Percentiles rank a stretch among this genome's conserved stretches.
These are phyloP conservation scores for Nepenthes alata DNA, from an alignment of 179 eudicot genomes.

Conservation along the genomic window DNA sequence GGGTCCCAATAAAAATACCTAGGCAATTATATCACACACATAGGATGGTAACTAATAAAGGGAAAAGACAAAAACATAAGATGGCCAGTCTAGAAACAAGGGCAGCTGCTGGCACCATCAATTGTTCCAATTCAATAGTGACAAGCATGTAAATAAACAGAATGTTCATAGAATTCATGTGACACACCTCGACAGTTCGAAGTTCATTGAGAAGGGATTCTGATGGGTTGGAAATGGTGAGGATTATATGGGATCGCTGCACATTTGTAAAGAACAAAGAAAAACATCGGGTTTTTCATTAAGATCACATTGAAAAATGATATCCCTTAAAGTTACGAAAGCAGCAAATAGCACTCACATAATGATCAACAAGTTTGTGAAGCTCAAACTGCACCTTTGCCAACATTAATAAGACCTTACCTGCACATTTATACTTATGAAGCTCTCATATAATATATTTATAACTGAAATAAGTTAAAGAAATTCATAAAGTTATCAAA, in stretches of 20 bases:
- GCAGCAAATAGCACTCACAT: conserved; percentile 47
- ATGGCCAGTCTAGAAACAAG: too few species aligned
- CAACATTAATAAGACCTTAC: conserved; percentile 55
- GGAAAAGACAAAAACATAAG: too few species aligned
- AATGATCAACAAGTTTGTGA: conserved; percentile 75
- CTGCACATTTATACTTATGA: conserved; percentile 29
- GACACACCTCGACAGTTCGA: conserved; percentile 85
- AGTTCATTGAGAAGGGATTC: conserved; percentile 91
- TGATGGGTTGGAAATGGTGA: conserved; percentile 83
- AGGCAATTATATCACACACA: too few species aligned
- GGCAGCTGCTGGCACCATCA: too few species aligned
- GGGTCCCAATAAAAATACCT: too few species aligned
- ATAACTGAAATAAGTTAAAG: neutral
- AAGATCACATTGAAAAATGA: neutral
- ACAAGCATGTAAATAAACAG: neutral
- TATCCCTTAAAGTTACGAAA: neutral
- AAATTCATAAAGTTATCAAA: neutral
- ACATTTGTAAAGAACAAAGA: conserved; percentile 12
- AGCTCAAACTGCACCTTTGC: conserved; percentile 81
- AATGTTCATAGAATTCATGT: neutral
- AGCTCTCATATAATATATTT: conserved; percentile 4
- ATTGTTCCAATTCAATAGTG: neutral
- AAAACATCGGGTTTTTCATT: conserved; percentile 4
- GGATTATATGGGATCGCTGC: conserved; percentile 73
- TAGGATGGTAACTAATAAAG: too few species aligned